Conservation (phyloP, 2,329 filamentous ascomycete genomes). For the Aspergillus eucalypticola region DNA sequence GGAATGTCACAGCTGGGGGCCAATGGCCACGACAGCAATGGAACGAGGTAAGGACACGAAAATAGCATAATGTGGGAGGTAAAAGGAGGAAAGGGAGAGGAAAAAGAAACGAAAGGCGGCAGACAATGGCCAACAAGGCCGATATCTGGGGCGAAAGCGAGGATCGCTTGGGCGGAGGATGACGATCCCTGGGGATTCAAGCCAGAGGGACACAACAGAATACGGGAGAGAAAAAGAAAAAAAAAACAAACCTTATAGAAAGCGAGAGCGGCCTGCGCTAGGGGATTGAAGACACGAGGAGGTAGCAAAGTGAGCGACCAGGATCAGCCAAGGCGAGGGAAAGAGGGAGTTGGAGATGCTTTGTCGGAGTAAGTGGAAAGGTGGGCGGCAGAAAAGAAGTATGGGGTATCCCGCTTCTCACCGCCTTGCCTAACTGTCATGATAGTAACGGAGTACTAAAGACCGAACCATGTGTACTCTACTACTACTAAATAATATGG, state of each 20-base stretch:
- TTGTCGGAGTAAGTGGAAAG: not conserved
- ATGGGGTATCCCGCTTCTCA: not conserved
- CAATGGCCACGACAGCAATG: not conserved
- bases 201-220: not conserved
- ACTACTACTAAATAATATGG: too few species aligned
- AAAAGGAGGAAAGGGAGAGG: not conserved
- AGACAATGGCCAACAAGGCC: conserved; percentile 10
- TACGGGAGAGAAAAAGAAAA: not conserved
- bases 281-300: not conserved
- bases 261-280: not conserved
- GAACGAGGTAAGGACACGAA: conserved; percentile 3
- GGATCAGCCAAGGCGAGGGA: conserved; percentile 2
- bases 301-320: conserved; percentile 3
- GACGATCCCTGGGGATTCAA: conserved; percentile 7
- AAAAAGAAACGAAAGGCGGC: conserved; percentile 9
- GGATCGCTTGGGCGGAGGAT: conserved; percentile 5
- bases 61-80: conserved; percentile 2
- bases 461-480: too few species aligned
- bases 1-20: not conserved
- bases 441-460: too few species aligned
- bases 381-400: conserved; percentile 1
- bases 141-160: conserved; percentile 12
- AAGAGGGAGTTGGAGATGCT: not conserved
- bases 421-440: not conserved
- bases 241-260: conserved; percentile 15